Evolutionary conservation across 768 basidiomycete genomes (phyloP).

Genomic region (Tricholoma terreum): DNA sequence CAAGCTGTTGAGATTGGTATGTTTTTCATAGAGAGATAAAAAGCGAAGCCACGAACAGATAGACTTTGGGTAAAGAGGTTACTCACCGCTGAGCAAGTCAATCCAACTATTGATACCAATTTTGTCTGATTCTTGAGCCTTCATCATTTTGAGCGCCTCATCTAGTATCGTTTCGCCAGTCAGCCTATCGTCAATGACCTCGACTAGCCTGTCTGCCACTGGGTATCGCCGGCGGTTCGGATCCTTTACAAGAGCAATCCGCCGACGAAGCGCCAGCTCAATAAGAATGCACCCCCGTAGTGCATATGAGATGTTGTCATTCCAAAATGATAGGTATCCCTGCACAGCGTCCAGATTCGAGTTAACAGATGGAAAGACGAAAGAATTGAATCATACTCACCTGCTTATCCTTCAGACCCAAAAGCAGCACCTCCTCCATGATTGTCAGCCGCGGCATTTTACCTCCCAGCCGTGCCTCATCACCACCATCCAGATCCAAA

Average conservation of each 20-base stretch:
- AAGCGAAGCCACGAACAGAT: background rate
- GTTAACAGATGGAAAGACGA: background rate
- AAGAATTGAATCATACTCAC: conserved; percentile 38
- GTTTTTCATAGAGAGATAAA: too few relatives aligned
- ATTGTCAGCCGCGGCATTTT: conserved; percentile 85
- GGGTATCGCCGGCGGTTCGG: conserved; percentile 70
- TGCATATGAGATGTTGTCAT: conserved; percentile 99
- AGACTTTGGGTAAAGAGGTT: background rate
- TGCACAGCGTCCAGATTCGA: conserved; percentile 11
- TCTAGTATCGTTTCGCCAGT: conserved; percentile 97
- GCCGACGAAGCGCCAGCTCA: conserved; percentile 90
- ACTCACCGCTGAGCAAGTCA: conserved; percentile 88
- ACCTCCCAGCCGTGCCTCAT: conserved; percentile 60
- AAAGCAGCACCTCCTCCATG: conserved; percentile 93
- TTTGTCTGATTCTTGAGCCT: conserved; percentile 67
- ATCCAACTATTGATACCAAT: conserved; percentile 91
- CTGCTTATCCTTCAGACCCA: conserved; percentile 97
- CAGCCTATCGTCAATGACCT: conserved; percentile 87
- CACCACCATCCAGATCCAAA: conserved; percentile 63
- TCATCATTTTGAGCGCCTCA: conserved; percentile 96
- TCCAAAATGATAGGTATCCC: conserved; percentile 98
- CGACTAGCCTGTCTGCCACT: conserved; percentile 79
- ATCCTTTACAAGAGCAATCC: conserved; percentile 90
- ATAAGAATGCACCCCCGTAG: conserved; percentile 97
- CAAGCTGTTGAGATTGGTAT: too few relatives aligned